Evolutionary conservation across 108 stramenopile species (phyloP).

Genomic region (Cylindrotheca closterium): DNA sequence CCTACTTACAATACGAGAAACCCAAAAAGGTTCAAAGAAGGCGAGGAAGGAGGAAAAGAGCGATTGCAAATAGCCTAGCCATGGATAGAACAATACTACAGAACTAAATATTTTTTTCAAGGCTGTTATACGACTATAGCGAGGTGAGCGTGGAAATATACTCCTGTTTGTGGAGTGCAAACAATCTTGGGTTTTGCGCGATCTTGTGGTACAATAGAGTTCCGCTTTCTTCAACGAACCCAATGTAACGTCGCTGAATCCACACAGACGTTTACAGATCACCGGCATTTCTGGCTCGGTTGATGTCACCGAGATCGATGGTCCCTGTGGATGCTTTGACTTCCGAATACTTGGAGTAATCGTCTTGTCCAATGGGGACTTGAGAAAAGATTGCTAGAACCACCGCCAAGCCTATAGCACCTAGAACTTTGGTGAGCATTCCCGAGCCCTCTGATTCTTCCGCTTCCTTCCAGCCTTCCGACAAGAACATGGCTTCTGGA

Average conservation of each 20-base stretch:
- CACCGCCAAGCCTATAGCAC: conserved; percentile 13
- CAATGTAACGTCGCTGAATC: too few species aligned
- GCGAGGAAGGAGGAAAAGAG: background rate
- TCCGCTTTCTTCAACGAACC: too few species aligned
- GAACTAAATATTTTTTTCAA: too few species aligned
- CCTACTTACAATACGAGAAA: background rate
- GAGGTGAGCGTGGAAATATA: too few species aligned
- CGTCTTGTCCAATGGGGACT: conserved; percentile 37
- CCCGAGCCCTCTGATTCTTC: conserved; percentile 1
- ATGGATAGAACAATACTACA: too few species aligned
- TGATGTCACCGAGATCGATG: conserved; percentile 37
- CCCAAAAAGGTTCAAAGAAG: background rate
- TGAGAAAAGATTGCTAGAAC: conserved; percentile 29
- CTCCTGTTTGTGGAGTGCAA: too few species aligned
- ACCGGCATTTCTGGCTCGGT: conserved; percentile 24
- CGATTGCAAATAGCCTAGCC: background rate
- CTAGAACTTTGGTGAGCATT: conserved; percentile 2
- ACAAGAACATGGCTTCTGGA: conserved; percentile 23
- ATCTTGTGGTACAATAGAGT: too few species aligned
- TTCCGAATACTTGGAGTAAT: conserved; percentile 28
- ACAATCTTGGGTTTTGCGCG: too few species aligned
- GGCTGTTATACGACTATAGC: too few species aligned
- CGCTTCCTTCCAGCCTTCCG: conserved; percentile 33
- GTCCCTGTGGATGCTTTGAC: conserved; percentile 11
- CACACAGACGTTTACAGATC: too few species aligned